Evolutionary conservation across 129 eudicot genomes (phyloP).

Genomic region (Lactuca saligna): DNA sequence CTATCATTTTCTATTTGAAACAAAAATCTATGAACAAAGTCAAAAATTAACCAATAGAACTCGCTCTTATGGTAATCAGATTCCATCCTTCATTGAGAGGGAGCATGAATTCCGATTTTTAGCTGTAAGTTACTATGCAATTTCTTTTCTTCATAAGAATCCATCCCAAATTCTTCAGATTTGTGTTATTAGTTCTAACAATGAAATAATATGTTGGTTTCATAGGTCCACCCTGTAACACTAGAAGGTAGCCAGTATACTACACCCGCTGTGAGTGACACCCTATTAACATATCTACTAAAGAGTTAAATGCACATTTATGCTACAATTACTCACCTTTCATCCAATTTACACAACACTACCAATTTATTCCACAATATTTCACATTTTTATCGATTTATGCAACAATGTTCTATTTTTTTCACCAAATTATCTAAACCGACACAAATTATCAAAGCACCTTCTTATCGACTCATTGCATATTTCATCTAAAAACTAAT

Average conservation of each 20-base stretch:
- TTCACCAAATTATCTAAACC: too few relatives aligned
- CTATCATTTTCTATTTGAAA: background rate
- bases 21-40: background rate
- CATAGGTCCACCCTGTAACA: constrained; percentile 79
- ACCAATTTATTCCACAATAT: background rate
- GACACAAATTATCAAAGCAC: too few relatives aligned
- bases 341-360: background rate
- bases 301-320: background rate
- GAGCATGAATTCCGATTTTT: constrained; percentile 93
- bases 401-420: background rate
- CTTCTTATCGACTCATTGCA: too few relatives aligned
- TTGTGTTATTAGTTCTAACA: background rate
- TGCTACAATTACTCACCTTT: background rate
- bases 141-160: constrained; percentile 1
- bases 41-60: constrained; percentile 16
- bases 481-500: too few relatives aligned
- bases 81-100: constrained; percentile 80
- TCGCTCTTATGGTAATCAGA: constrained; percentile 46
- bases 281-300: background rate
- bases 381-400: background rate
- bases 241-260: constrained; percentile 61
- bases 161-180: background rate
- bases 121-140: constrained; percentile 61
- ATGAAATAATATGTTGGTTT: constrained; percentile 11
- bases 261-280: constrained; percentile 66